phyloP scores from a whole-genome alignment of 2,329 filamentous ascomycete genomes.

The Venturia pyrina region DNA sequence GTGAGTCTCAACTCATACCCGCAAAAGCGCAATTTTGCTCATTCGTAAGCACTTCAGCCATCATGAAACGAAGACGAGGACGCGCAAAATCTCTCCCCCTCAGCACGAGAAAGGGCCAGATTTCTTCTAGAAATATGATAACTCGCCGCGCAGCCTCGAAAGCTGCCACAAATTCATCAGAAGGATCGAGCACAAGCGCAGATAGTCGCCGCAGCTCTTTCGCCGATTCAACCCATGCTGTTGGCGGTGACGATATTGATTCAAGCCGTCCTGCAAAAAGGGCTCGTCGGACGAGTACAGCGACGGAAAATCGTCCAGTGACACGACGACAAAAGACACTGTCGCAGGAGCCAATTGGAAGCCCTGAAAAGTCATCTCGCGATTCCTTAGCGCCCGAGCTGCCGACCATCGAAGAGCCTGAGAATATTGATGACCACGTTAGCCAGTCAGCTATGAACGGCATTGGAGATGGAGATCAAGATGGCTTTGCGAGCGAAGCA shows the following conservation, averaged over 20 bases:
- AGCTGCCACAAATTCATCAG: slow-evolving; percentile 19
- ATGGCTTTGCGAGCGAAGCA: slow-evolving; percentile 13
- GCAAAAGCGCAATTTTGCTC: background rate
- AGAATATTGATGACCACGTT: background rate
- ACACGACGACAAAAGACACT: background rate
- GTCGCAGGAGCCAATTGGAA: background rate
- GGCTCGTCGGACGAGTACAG: background rate
- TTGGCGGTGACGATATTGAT: slow-evolving; percentile 12
- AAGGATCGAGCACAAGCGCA: slow-evolving; percentile 24
- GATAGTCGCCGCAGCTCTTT: slow-evolving; percentile 31
- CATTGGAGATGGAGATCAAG: slow-evolving; percentile 25
- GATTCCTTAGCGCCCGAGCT: background rate
- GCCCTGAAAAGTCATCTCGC: background rate
- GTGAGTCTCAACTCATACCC: slow-evolving; percentile 9
- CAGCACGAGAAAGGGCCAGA: slow-evolving; percentile 13
- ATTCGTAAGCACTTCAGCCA: background rate
- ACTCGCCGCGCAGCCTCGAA: slow-evolving; percentile 32
- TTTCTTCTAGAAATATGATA: slow-evolving; percentile 29
- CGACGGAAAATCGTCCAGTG: background rate
- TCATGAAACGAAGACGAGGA: slow-evolving; percentile 4
- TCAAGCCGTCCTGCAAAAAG: slow-evolving; percentile 8
- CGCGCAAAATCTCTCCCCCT: slow-evolving; percentile 9
- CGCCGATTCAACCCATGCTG: slow-evolving; percentile 14
- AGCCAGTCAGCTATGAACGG: slow-evolving; percentile 12
- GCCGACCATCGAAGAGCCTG: slow-evolving; percentile 5